phyloP scores from a whole-genome alignment of 139 green algal species.

The Picochlorum costavermella region DNA sequence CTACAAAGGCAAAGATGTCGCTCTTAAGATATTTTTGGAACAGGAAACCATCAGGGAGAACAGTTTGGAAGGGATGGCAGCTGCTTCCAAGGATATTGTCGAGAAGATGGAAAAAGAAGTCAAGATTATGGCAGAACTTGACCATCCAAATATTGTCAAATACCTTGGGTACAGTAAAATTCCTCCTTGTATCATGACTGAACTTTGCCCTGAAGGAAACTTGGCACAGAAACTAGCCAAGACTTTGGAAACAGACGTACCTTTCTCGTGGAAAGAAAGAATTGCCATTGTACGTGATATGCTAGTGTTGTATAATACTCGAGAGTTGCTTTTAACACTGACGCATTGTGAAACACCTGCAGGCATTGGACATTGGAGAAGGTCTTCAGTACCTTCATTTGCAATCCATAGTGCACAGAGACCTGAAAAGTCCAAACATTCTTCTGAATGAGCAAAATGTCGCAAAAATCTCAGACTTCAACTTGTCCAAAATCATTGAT shows the following conservation, averaged over 20 bases:
- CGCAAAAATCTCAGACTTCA: constrained; percentile 87
- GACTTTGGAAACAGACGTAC: neutral
- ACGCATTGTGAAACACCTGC: too few species aligned
- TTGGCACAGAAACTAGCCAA: constrained; percentile 29
- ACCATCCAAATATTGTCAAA: constrained; percentile 41
- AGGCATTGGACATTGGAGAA: constrained; percentile 40
- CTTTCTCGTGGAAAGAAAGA: constrained; percentile 26
- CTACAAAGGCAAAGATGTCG: neutral
- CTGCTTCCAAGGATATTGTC: neutral
- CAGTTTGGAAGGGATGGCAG: neutral
- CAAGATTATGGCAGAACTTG: neutral
- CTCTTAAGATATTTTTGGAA: neutral
- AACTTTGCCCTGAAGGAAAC: constrained; percentile 24
- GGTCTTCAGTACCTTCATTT: constrained; percentile 78
- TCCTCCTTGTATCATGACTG: constrained; percentile 6
- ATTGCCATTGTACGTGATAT: constrained; percentile 10
- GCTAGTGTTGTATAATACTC: too few species aligned
- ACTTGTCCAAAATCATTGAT: constrained; percentile 27
- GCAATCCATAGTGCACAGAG: constrained; percentile 76
- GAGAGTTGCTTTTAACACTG: too few species aligned
- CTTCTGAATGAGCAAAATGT: constrained; percentile 64
- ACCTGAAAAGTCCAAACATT: constrained; percentile 91
- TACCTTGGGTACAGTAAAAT: constrained; percentile 38
- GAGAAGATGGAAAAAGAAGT: constrained; percentile 4
- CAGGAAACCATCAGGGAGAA: neutral